Conservation (phyloP, 106 monocot species). For the Dactylorhiza incarnata region DNA sequence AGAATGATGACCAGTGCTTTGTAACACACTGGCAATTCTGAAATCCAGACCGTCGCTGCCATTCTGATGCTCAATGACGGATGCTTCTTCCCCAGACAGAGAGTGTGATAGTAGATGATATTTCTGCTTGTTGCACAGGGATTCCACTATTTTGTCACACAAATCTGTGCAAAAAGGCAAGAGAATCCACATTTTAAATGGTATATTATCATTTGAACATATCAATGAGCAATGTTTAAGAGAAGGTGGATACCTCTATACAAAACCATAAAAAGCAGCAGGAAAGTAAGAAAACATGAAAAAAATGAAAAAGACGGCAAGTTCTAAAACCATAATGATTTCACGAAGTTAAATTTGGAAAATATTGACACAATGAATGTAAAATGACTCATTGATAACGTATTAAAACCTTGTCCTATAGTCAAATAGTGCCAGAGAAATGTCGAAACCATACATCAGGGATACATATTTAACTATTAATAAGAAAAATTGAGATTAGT, state of each 20-base stretch:
- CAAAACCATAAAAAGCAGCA: background rate
- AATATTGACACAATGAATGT: background rate
- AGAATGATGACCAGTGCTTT: constrained; percentile 75
- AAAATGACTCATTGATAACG: background rate
- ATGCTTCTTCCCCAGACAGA: constrained; percentile 22
- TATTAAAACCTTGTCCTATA: background rate
- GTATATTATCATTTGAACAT: background rate
- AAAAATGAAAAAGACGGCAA: background rate
- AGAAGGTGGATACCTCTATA: background rate
- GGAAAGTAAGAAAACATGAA: background rate
- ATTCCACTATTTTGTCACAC: constrained; percentile 76
- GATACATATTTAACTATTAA: background rate
- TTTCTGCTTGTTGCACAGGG: constrained; percentile 51
- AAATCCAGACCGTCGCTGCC: constrained; percentile 71
- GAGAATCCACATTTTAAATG: background rate
- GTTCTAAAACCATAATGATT: background rate
- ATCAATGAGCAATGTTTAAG: background rate
- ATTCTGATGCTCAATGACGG: constrained; percentile 34
- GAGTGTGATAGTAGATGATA: constrained; percentile 29
- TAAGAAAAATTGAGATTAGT: background rate
- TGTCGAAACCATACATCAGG: background rate
- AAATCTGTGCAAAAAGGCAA: constrained; percentile 36
- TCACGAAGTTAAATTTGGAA: background rate
- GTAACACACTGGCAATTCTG: constrained; percentile 69
- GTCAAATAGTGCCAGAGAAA: background rate